Evolutionary conservation across 176 grass and related monocot genomes (phyloP).

Genomic region (Oryza glaberrima): DNA sequence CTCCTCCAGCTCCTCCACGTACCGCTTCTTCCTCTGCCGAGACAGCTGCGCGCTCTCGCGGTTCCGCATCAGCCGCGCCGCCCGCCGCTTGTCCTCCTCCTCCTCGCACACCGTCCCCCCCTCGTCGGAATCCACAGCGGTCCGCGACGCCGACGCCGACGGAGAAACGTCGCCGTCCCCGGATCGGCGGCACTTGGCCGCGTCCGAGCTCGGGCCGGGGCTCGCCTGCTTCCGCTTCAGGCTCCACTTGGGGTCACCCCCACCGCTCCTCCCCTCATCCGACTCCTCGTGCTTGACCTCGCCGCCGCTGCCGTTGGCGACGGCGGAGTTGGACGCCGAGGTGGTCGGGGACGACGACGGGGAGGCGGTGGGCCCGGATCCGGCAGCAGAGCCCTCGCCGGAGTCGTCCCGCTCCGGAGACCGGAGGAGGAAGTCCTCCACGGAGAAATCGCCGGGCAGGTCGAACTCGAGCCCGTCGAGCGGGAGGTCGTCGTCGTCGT

Average conservation of each 20-base stretch:
- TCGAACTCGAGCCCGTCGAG: slow-evolving; percentile 65
- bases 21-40: slow-evolving; percentile 89
- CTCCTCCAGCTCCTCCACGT: slow-evolving; percentile 89
- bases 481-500: slow-evolving; percentile 22
- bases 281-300: slow-evolving; percentile 71
- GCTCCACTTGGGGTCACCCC: slow-evolving; percentile 31
- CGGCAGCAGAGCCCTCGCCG: slow-evolving; percentile 44
- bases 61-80: slow-evolving; percentile 81
- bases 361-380: slow-evolving; percentile 45
- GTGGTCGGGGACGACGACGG: slow-evolving; percentile 55
- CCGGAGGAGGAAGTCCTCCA: slow-evolving; percentile 72
- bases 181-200: slow-evolving; percentile 58
- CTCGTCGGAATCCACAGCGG: slow-evolving; percentile 39
- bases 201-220: slow-evolving; percentile 27
- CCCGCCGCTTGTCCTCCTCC: slow-evolving; percentile 51
- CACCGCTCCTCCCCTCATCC: slow-evolving; percentile 48
- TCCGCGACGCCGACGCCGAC: slow-evolving; percentile 41
- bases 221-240: slow-evolving; percentile 78
- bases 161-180: slow-evolving; percentile 52
- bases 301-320: slow-evolving; percentile 26
- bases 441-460: slow-evolving; percentile 65
- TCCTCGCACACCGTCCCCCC: slow-evolving; percentile 35
- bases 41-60: slow-evolving; percentile 96
- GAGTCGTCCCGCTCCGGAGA: slow-evolving; percentile 48
- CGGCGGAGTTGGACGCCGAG: slow-evolving; percentile 56